These are phyloP conservation scores for Yarrowia osloensis DNA, from an alignment of 805 yeast species.

Conservation along the genomic window DNA sequence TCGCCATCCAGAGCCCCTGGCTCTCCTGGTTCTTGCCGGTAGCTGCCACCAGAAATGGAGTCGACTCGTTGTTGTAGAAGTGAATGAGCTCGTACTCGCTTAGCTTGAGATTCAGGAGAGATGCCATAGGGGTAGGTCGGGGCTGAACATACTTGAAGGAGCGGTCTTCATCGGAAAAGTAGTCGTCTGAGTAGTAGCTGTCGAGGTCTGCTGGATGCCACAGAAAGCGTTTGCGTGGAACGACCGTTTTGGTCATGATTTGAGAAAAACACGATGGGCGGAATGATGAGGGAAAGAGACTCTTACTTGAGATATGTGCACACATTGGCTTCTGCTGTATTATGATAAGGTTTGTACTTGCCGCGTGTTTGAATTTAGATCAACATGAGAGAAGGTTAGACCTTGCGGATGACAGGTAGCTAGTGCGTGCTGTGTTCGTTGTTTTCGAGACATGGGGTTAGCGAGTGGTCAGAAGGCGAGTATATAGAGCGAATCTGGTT, in stretches of 20 bases:
- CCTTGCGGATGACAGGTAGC: no score
- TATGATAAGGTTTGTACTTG: not conserved
- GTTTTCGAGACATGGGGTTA: no score
- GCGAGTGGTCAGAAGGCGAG: no score
- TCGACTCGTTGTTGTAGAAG: not conserved
- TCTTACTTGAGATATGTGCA: not conserved
- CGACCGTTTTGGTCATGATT: not conserved
- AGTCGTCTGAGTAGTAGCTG: not conserved
- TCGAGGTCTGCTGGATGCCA: not conserved
- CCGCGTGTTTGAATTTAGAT: not conserved
- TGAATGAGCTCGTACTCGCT: slow-evolving; percentile 1
- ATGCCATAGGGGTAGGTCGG: not conserved
- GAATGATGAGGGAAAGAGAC: no score
- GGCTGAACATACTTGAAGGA: not conserved
- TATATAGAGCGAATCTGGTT: no score
- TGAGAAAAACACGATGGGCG: no score
- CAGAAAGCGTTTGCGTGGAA: not conserved
- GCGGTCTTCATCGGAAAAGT: not conserved
- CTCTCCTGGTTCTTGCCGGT: not conserved
- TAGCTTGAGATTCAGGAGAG: not conserved
- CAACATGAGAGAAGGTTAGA: no score
- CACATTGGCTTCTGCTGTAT: not conserved
- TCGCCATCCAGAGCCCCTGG: slow-evolving; percentile 10
- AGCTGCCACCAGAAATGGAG: not conserved
- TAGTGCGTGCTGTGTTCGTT: no score